Conservation (phyloP, 495 filamentous ascomycete species). For the Hypoxylon cercidicola region DNA sequence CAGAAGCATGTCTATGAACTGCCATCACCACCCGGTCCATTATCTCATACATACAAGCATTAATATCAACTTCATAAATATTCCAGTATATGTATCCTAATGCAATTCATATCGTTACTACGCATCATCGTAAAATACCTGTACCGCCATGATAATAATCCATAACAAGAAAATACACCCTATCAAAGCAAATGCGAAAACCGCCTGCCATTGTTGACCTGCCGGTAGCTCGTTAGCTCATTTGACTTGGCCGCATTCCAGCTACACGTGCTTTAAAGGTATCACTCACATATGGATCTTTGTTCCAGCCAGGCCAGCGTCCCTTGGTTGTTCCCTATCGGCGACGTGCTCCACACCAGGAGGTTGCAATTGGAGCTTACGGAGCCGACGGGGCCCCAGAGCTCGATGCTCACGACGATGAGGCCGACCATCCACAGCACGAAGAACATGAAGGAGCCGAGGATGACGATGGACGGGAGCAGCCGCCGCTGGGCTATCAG, state of each 20-base stretch:
- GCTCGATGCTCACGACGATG: constrained; percentile 88
- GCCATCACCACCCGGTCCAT: too few relatives aligned
- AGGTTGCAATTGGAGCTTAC: constrained; percentile 83
- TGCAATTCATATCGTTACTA: neutral
- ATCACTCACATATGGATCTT: constrained; percentile 80
- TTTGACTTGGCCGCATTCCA: neutral
- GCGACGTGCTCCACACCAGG: constrained; percentile 68
- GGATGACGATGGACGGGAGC: constrained; percentile 87
- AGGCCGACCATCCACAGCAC: constrained; percentile 90
- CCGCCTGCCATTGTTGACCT: constrained; percentile 69
- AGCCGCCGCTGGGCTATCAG: constrained; percentile 82
- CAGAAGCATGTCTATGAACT: too few relatives aligned
- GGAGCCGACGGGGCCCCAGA: constrained; percentile 81
- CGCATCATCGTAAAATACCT: constrained; percentile 74
- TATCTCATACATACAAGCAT: too few relatives aligned
- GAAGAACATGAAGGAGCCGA: constrained; percentile 93
- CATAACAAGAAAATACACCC: constrained; percentile 88
- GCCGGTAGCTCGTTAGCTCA: constrained; percentile 28
- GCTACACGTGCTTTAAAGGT: neutral
- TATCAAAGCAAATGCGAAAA: constrained; percentile 76
- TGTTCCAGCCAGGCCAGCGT: constrained; percentile 91
- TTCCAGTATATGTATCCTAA: too few relatives aligned
- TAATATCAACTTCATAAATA: too few relatives aligned
- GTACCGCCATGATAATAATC: constrained; percentile 93
- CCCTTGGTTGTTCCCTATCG: constrained; percentile 69